Evolutionary conservation across 306 rosid species (phyloP), one percentile per base, ranked within the genome.

Genomic region (Vigna reflexopilosa): DNA sequence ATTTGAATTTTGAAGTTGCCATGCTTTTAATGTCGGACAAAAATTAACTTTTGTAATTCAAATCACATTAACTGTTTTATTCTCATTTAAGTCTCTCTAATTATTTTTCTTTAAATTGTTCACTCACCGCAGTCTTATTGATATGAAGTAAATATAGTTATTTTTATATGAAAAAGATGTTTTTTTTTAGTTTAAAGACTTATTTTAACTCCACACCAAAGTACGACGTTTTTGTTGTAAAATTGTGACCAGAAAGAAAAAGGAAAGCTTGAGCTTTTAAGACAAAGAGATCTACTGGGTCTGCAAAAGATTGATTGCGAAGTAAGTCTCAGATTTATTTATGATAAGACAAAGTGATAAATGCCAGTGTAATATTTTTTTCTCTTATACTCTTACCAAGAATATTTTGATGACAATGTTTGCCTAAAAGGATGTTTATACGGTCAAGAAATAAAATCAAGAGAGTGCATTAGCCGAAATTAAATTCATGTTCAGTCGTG

Each of bases 1-100:
- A 57, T 77, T 72, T 58, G 40, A 13, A 50, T 57, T 80, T 72
- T 28, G 40, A 13, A 13, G 40, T 26, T 58, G 40, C 13, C 17
- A 58, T 58, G 40, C 40, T 13, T 26, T 22, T 26, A 11, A 3
- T 26, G 10, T 13, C 2, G 40, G 64, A 24, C 28, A 58, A 26
- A 56, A 58, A 6, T 58, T 58, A 58, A 58, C 17, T 58, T 58
- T 58, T 5, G 34, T 14, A 59, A 13, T 30, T 28, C 8, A 59
- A 59, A 26, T 12, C n/a, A 11, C 2, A 22, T 12, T 45, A 45
- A 45, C 50, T 3, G 0, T 45, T 45, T 3, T 3, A 45, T 11
- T 45, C 15, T 5, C 16, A 4, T 12, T 45, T 45, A 45, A 15
- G 5, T 11, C 16, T 45, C 3, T 45, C 13, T 45, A 12, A 45